Evolutionary conservation across 78 protist species (phyloP).

Genomic region (Mantamonas sphyraenae): DNA sequence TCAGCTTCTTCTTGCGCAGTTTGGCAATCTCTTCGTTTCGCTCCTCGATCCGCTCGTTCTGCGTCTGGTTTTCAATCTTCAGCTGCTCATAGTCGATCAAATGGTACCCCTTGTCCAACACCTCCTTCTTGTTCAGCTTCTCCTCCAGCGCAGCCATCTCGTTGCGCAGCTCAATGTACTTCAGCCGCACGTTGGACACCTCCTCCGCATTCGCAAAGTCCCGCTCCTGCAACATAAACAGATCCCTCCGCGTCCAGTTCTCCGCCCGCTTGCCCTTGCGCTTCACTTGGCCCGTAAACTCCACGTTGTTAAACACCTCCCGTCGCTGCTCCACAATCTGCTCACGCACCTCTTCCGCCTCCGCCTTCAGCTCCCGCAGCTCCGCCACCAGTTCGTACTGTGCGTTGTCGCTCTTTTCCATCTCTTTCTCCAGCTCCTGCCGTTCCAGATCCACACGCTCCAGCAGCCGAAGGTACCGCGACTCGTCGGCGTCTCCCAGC

Average conservation of each 20-base stretch:
- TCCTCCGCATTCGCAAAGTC: constrained; percentile 12
- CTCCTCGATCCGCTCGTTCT: constrained; percentile 81
- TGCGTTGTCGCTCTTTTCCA: no score
- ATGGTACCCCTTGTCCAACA: constrained; percentile 27
- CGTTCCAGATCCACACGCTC: no score
- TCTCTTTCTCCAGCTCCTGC: no score
- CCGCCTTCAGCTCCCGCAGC: no score
- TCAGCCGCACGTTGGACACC: constrained; percentile 24
- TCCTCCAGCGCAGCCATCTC: constrained; percentile 1
- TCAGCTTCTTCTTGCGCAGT: constrained; percentile 53
- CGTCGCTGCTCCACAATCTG: no score
- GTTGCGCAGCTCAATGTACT: constrained; percentile 30
- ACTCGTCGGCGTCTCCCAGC: no score
- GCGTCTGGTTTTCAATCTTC: constrained; percentile 78
- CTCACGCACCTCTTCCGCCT: no score
- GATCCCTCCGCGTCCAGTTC: constrained; percentile 1
- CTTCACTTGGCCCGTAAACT: no score
- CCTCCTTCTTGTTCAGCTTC: constrained; percentile 11
- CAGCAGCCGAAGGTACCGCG: no score
- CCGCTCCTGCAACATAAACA: constrained; percentile 14
- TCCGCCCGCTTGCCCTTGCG: neutral
- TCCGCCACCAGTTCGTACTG: no score
- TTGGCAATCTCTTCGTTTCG: constrained; percentile 62
- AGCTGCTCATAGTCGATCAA: constrained; percentile 86
- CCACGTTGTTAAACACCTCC: no score